A percentile compares a stretch with the other conserved stretches of the same genome.
Evolutionary conservation across 2,329 filamentous ascomycete species (phyloP).

Genomic region (Elsinoe fawcettii): DNA sequence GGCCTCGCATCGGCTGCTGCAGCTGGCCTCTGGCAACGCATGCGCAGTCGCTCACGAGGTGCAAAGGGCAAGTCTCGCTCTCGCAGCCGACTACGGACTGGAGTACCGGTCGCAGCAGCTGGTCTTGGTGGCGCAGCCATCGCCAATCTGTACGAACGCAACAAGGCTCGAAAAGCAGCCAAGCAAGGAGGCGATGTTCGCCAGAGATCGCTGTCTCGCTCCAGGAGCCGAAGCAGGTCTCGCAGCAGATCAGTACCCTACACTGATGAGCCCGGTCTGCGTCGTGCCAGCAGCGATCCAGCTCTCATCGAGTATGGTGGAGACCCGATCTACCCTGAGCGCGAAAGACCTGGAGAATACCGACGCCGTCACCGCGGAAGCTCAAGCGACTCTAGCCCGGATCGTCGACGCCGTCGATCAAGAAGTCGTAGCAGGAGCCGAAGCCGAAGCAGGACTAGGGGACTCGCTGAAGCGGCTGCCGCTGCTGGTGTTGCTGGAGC

Average conservation of each 20-base stretch:
- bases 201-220: slow-evolving; percentile 24
- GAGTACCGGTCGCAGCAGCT: slow-evolving; percentile 53
- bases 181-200: slow-evolving; percentile 37
- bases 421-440: slow-evolving; percentile 31
- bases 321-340: slow-evolving; percentile 53
- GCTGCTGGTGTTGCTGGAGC: slow-evolving; percentile 52
- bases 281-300: slow-evolving; percentile 40
- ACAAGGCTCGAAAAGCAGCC: slow-evolving; percentile 51
- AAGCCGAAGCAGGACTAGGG: slow-evolving; percentile 43
- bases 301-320: slow-evolving; percentile 57
- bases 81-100: slow-evolving; percentile 48
- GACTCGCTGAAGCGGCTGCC: slow-evolving; percentile 48
- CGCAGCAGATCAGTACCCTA: slow-evolving; percentile 37
- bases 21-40: slow-evolving; percentile 52
- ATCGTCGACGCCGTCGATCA: slow-evolving; percentile 29
- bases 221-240: slow-evolving; percentile 33
- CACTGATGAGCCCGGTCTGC: slow-evolving; percentile 30
- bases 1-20: slow-evolving; percentile 55
- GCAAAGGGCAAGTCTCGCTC: slow-evolving; percentile 31
- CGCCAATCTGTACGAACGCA: slow-evolving; percentile 55
- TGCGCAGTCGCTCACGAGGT: slow-evolving; percentile 51
- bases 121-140: slow-evolving; percentile 54
- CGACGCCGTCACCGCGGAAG: slow-evolving; percentile 38
- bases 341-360: slow-evolving; percentile 35
- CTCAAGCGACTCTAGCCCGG: slow-evolving; percentile 35